Evolutionary conservation across 1,284 basidiomycete genomes (phyloP).

Genomic region (Uromyces viciae-fabae): DNA sequence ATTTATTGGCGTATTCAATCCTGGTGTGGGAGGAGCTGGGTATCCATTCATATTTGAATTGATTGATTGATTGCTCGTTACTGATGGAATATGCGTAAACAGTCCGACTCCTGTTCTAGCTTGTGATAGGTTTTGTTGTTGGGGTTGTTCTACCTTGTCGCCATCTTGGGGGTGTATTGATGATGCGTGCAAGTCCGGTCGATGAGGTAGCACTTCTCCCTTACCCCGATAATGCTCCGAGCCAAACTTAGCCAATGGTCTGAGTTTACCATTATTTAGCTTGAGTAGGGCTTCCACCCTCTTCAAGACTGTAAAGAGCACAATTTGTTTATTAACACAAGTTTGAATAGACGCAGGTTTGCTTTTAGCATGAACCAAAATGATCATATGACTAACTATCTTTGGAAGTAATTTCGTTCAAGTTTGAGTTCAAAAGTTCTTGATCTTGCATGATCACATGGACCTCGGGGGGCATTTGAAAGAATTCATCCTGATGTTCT

Average conservation of each 20-base stretch:
- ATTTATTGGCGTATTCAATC: background rate
- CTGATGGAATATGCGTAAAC: no score
- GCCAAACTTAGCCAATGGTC: background rate
- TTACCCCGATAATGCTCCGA: constrained; percentile 31
- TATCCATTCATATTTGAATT: background rate
- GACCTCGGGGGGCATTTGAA: constrained; percentile 61
- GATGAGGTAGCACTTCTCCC: constrained; percentile 41
- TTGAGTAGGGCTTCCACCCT: constrained; percentile 35
- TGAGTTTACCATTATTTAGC: constrained; percentile 13
- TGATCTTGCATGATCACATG: constrained; percentile 30
- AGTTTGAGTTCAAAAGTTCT: constrained; percentile 36
- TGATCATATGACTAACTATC: constrained; percentile 17
- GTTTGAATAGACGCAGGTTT: background rate
- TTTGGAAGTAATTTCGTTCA: constrained; percentile 44
- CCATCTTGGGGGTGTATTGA: background rate
- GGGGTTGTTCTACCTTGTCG: background rate
- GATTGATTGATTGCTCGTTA: background rate
- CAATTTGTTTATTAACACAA: background rate
- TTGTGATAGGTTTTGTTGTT: background rate
- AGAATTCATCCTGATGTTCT: constrained; percentile 91
- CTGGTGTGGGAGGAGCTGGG: background rate
- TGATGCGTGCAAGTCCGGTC: constrained; percentile 31
- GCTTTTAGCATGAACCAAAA: background rate
- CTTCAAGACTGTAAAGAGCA: constrained; percentile 27
- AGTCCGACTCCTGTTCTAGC: background rate